Evolutionary conservation across 495 filamentous ascomycete genomes (phyloP).

Genomic region (Penicillium antarcticum): DNA sequence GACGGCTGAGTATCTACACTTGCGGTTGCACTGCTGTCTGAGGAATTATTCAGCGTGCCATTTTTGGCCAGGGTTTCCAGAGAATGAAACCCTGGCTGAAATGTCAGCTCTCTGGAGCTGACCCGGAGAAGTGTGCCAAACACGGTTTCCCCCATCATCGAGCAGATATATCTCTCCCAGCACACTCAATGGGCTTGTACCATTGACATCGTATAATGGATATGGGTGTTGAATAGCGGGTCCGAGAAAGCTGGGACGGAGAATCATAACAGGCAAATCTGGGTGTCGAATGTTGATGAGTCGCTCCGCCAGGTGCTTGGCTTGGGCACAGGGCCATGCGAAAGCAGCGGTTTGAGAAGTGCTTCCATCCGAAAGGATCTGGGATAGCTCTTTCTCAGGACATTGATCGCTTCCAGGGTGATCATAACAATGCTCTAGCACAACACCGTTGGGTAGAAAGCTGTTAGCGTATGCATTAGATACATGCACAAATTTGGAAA

Average conservation of each 20-base stretch:
- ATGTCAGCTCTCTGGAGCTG: no score
- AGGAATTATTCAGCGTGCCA: no score
- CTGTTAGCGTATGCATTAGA: constrained; percentile 10
- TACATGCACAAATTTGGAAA: no score
- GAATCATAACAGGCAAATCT: constrained; percentile 8
- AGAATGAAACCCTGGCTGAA: no score
- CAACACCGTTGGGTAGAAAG: constrained; percentile 8
- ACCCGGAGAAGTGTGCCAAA: no score
- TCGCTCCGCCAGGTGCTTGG: constrained; percentile 22
- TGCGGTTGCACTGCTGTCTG: no score
- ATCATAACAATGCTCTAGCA: constrained; percentile 10
- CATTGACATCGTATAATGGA: constrained; percentile 13
- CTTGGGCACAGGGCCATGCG: constrained; percentile 12
- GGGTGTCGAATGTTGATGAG: constrained; percentile 1
- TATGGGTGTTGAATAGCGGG: constrained; percentile 21
- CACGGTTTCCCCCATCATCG: no score
- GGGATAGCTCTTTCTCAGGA: neutral
- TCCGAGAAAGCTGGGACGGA: constrained; percentile 15
- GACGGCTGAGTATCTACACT: no score
- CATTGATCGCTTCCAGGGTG: neutral
- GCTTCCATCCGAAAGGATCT: constrained; percentile 2
- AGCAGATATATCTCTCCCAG: no score
- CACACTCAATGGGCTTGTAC: no score
- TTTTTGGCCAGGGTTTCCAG: no score
- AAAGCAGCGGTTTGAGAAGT: constrained; percentile 8